A percentile compares a stretch with the other conserved stretches of the same genome.
Conservation (phyloP, 768 basidiomycete species). For the Daedaleopsis sinensis region DNA sequence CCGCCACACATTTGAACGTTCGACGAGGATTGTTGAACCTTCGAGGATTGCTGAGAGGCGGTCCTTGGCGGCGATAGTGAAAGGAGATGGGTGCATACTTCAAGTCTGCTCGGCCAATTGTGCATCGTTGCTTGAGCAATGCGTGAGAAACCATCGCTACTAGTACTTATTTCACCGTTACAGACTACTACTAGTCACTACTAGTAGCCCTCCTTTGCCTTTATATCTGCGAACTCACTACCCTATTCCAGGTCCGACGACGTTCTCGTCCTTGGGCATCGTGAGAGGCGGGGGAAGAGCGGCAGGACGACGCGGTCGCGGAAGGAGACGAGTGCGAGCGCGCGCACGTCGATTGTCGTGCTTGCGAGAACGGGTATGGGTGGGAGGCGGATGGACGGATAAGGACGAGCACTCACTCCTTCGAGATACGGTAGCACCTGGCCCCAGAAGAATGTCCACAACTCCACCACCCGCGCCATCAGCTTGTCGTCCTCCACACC, state of each 20-base stretch:
- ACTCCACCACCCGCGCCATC: constrained; percentile 75
- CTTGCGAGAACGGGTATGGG: constrained; percentile 23
- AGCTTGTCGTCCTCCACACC: constrained; percentile 80
- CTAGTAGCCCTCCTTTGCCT: too few relatives aligned
- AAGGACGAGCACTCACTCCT: constrained; percentile 62
- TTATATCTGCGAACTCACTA: too few relatives aligned
- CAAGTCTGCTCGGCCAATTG: too few relatives aligned
- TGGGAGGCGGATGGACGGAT: constrained; percentile 40
- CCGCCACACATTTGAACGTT: too few relatives aligned
- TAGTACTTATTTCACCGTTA: too few relatives aligned
- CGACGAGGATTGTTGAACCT: too few relatives aligned
- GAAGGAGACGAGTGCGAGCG: constrained; percentile 78
- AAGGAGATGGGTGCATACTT: too few relatives aligned
- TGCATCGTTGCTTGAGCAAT: too few relatives aligned
- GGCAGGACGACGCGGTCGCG: constrained; percentile 80
- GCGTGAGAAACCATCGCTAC: too few relatives aligned
- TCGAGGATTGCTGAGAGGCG: too few relatives aligned
- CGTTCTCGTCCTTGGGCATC: constrained; percentile 56
- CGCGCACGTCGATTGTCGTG: constrained; percentile 74
- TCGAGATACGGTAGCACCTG: constrained; percentile 86
- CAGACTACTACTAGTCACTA: too few relatives aligned
- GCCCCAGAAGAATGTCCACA: constrained; percentile 95
- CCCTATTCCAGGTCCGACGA: constrained; percentile 50
- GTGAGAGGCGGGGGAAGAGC: constrained; percentile 60
- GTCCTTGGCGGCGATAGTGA: too few relatives aligned